phyloP scores from a whole-genome alignment of 1,284 basidiomycete species.

The Ceratobasidium sp. region DNA sequence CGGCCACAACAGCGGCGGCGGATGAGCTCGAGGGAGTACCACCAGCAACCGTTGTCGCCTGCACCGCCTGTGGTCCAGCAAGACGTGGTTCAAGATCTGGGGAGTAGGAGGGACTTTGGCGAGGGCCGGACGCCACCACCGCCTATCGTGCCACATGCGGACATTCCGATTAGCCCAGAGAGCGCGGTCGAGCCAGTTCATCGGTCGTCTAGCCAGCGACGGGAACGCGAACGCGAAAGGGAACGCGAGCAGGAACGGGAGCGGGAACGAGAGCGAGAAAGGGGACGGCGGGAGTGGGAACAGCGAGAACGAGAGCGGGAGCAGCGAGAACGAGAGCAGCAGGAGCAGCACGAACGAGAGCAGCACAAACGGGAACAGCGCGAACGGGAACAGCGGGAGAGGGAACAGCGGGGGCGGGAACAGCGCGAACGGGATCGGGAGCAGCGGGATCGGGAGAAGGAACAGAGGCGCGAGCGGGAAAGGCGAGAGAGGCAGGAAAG shows the following conservation, averaged over 20 bases:
- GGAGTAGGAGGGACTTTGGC: too few relatives aligned
- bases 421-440: constrained; percentile 6
- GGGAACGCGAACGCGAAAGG: constrained; percentile 9
- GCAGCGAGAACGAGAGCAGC: constrained; percentile 14
- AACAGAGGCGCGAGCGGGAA: constrained; percentile 8
- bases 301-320: constrained; percentile 16
- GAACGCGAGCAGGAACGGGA: constrained; percentile 27
- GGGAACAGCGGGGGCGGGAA: background rate
- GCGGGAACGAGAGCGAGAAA: background rate
- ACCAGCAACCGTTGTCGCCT: constrained; percentile 21
- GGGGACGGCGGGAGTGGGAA: background rate
- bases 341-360: constrained; percentile 25
- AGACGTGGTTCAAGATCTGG: background rate
- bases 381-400: background rate
- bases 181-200: constrained; percentile 5
- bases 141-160: constrained; percentile 18
- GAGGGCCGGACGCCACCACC: constrained; percentile 14
- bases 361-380: constrained; percentile 12
- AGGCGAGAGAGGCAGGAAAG: background rate
- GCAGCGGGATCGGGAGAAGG: background rate
- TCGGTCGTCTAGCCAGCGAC: background rate
- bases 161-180: constrained; percentile 1
- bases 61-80: constrained; percentile 37
- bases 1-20: background rate
- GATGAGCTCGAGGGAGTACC: background rate